These are phyloP conservation scores for Hortiboletus flavorubellus DNA, from an alignment of 768 basidiomycete genomes.

Conservation along the genomic window DNA sequence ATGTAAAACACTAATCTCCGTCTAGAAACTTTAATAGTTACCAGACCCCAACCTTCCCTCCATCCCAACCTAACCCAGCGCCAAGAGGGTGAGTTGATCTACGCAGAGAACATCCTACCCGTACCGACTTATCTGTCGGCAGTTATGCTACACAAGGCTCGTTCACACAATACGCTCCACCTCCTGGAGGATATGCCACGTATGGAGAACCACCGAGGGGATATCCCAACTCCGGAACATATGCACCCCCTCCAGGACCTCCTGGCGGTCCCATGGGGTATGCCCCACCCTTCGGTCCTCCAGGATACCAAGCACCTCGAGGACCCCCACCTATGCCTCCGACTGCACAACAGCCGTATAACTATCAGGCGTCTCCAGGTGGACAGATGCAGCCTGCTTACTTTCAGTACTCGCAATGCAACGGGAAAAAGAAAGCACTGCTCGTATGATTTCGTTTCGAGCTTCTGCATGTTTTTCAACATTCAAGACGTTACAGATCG, in stretches of 20 bases:
- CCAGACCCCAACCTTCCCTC: background rate
- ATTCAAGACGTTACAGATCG: conserved; percentile 51
- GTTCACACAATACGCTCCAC: background rate
- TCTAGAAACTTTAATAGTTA: background rate
- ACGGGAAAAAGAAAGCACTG: conserved; percentile 82
- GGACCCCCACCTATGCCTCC: conserved; percentile 54
- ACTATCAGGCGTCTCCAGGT: conserved; percentile 50
- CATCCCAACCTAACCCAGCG: background rate
- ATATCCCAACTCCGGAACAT: conserved; percentile 14
- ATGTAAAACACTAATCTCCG: background rate
- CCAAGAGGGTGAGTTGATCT: conserved; percentile 14
- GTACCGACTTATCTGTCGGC: conserved; percentile 14
- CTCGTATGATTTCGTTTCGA: conserved; percentile 49
- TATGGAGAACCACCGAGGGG: background rate
- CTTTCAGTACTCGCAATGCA: conserved; percentile 91
- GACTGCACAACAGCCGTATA: conserved; percentile 55
- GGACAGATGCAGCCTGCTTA: conserved; percentile 52
- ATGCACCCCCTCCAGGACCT: conserved; percentile 14
- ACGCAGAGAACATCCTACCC: background rate
- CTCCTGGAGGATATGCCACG: conserved; percentile 25
- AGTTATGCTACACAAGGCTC: conserved; percentile 16
- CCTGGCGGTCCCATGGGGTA: conserved; percentile 9
- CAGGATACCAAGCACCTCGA: conserved; percentile 15
- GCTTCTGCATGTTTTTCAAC: background rate
- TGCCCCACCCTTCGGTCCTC: background rate